These are phyloP conservation scores for Blastocystis sp. DNA, from an alignment of 352 stramenopile genomes.

Conservation along the genomic window DNA sequence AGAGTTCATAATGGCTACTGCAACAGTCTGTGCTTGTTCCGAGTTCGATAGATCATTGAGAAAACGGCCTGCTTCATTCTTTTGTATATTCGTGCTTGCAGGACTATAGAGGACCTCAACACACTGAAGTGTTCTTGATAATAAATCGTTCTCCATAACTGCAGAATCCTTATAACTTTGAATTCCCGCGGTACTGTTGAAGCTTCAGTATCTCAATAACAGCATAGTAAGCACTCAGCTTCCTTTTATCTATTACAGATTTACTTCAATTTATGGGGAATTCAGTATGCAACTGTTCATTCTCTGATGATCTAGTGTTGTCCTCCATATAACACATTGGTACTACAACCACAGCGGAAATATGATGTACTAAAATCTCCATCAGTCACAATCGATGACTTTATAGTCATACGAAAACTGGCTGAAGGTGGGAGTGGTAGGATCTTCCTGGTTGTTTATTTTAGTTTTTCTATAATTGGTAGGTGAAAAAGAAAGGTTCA, in stretches of 20 bases:
- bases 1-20: conserved; percentile 3
- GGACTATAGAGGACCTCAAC: neutral
- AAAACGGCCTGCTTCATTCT: neutral
- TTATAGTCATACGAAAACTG: neutral
- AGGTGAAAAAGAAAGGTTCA: conserved; percentile 75
- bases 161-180: neutral
- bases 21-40: neutral
- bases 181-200: neutral
- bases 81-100: neutral
- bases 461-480: neutral
- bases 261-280: neutral
- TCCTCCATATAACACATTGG: no score
- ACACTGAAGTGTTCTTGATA: neutral
- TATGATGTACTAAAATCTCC: neutral
- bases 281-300: neutral
- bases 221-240: neutral
- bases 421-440: conserved; percentile 78
- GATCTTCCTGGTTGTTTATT: conserved; percentile 76
- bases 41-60: neutral
- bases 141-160: neutral
- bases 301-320: neutral
- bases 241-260: neutral
- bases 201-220: neutral
- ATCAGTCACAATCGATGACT: conserved; percentile 10
- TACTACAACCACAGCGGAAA: neutral